Conservation (phyloP, 2,329 filamentous ascomycete species). For the Trichoderma sp. region DNA sequence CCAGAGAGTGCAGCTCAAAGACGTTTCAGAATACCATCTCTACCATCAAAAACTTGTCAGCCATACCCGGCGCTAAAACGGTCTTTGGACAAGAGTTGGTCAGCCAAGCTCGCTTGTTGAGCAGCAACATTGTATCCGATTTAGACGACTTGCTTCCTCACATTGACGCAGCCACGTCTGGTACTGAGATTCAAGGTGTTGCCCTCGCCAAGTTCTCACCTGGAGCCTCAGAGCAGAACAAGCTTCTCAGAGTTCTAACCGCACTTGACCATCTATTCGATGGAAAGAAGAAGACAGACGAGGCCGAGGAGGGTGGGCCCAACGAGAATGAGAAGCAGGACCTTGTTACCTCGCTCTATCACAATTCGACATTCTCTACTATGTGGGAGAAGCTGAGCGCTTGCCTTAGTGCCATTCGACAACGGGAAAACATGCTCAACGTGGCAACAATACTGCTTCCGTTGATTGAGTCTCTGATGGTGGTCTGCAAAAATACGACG, state of each 20-base stretch:
- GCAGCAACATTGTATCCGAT: constrained; percentile 78
- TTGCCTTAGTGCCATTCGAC: constrained; percentile 81
- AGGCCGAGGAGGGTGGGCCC: constrained; percentile 47
- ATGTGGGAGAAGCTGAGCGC: constrained; percentile 92
- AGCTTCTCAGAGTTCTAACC: constrained; percentile 85
- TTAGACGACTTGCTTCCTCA: constrained; percentile 81
- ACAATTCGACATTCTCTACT: constrained; percentile 82
- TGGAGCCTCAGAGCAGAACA: constrained; percentile 93
- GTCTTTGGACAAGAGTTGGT: constrained; percentile 93
- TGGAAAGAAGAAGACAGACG: constrained; percentile 62
- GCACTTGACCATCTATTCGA: constrained; percentile 96
- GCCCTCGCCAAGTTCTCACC: constrained; percentile 95
- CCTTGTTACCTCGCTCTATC: constrained; percentile 81
- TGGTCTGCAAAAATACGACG: constrained; percentile 97
- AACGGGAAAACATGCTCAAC: constrained; percentile 93
- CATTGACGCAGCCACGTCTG: constrained; percentile 80
- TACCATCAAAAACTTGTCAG: constrained; percentile 96
- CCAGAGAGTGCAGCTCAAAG: constrained; percentile 93
- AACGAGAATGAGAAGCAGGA: constrained; percentile 70
- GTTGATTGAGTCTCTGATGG: constrained; percentile 95
- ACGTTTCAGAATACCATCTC: constrained; percentile 97
- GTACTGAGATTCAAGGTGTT: constrained; percentile 92
- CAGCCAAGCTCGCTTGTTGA: constrained; percentile 78
- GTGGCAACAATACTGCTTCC: constrained; percentile 94
- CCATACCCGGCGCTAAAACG: constrained; percentile 84